Conservation (phyloP, 257 asterid genomes). For the Salvia splendens region DNA sequence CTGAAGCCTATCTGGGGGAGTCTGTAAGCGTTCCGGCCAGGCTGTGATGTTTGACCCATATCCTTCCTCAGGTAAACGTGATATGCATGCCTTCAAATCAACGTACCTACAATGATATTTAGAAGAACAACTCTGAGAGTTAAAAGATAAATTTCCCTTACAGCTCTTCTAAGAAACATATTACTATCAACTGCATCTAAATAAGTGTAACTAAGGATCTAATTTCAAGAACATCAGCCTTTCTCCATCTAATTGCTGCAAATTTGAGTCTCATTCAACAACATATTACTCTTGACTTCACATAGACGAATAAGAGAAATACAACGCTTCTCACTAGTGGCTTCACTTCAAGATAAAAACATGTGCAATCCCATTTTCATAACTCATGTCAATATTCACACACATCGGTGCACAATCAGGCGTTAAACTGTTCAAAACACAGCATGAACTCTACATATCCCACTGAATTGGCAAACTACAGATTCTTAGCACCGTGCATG, state of each 20-base stretch:
- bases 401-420: not conserved
- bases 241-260: conserved; percentile 10
- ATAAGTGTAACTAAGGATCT: not conserved
- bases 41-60: conserved; percentile 68
- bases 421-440: conserved; percentile 4
- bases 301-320: not conserved
- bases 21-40: conserved; percentile 88
- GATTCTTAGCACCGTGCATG: not conserved
- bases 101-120: conserved; percentile 60
- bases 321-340: conserved; percentile 19
- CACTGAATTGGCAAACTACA: conserved; percentile 7
- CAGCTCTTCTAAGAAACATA: not conserved
- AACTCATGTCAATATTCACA: conserved; percentile 1
- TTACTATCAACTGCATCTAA: not conserved
- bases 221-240: not conserved
- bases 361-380: not conserved
- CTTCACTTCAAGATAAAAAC: conserved; percentile 22
- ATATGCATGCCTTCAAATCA: conserved; percentile 79
- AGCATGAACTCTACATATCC: not conserved
- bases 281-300: not conserved
- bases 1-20: conserved; percentile 91
- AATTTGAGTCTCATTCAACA: conserved; percentile 12
- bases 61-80: conserved; percentile 81
- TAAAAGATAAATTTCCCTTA: conserved; percentile 12
- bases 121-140: conserved; percentile 25